A percentile compares a stretch with the other conserved stretches of the same genome.
Evolutionary conservation across 179 eudicot genomes (phyloP).

Genomic region (Spinacia oleracea): DNA sequence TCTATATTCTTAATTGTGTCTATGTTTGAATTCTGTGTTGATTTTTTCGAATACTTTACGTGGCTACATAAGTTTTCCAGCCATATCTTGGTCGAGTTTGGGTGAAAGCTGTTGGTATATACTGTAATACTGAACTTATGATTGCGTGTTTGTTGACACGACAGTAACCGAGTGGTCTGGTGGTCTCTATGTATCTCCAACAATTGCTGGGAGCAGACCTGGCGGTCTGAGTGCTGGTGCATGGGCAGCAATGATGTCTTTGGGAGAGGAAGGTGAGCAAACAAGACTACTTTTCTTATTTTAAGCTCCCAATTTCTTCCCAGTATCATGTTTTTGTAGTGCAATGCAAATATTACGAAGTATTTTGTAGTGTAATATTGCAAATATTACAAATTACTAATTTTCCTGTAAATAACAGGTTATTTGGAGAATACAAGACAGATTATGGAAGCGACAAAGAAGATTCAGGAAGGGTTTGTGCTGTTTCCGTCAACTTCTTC

Average conservation of each 20-base stretch:
- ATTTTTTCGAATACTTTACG: background rate
- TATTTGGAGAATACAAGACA: conserved; percentile 82
- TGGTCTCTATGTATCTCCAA: conserved; percentile 97
- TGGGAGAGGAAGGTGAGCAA: conserved; percentile 79
- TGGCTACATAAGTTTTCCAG: background rate
- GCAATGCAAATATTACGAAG: background rate
- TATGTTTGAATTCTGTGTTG: background rate
- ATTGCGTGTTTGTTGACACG: conserved; percentile 15
- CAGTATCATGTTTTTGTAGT: background rate
- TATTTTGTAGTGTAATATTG: too few species aligned
- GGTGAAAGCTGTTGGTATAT: background rate
- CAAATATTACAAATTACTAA: background rate
- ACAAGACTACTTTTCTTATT: background rate
- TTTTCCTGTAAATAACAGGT: conserved; percentile 43
- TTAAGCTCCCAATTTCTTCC: background rate
- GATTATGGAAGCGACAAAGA: conserved; percentile 92
- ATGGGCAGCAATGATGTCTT: conserved; percentile 97
- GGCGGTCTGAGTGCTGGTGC: conserved; percentile 95
- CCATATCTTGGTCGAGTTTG: background rate
- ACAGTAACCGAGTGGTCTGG: conserved; percentile 99
- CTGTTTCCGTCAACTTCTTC: conserved; percentile 9
- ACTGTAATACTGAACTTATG: background rate
- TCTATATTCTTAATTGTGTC: conserved; percentile 23
- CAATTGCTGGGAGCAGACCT: conserved; percentile 98
- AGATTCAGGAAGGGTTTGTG: conserved; percentile 72